A percentile compares a stretch with the other conserved stretches of the same genome.
Conservation (phyloP, 805 yeast species). For the Gaillardinia entomophila region DNA sequence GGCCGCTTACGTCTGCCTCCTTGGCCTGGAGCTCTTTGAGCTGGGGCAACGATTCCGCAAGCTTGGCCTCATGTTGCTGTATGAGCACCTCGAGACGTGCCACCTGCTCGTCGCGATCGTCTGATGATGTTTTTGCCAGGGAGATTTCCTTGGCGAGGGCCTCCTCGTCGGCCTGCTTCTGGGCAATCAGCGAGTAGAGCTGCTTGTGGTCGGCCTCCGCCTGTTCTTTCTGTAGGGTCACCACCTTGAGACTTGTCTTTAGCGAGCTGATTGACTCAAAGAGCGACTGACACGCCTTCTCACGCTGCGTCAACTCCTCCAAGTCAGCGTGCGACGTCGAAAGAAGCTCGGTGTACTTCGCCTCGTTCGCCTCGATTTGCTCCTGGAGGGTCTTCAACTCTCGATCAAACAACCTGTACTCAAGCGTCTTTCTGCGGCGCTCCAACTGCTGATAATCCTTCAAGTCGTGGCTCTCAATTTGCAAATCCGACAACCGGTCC, state of each 20-base stretch:
- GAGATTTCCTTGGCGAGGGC: conserved; percentile 36
- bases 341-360: conserved; percentile 45
- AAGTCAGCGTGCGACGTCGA: conserved; percentile 51
- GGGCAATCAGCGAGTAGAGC: conserved; percentile 42
- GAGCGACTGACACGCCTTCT: conserved; percentile 41
- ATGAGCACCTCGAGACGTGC: conserved; percentile 22
- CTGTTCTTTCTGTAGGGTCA: conserved; percentile 53
- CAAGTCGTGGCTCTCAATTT: conserved; percentile 72
- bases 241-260: conserved; percentile 44
- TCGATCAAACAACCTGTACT: conserved; percentile 70
- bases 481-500: conserved; percentile 70
- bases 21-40: conserved; percentile 29
- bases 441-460: conserved; percentile 64
- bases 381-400: conserved; percentile 61
- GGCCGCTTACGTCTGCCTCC: conserved; percentile 36
- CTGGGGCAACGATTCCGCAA: conserved; percentile 35
- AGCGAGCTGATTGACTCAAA: conserved; percentile 41
- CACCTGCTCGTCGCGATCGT: conserved; percentile 13
- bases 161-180: conserved; percentile 40
- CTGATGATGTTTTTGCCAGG: conserved; percentile 22
- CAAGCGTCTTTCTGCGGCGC: conserved; percentile 61
- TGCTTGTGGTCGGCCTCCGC: conserved; percentile 46
- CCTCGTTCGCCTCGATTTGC: conserved; percentile 57
- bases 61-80: conserved; percentile 26
- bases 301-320: conserved; percentile 56